These are phyloP conservation scores for Asterophora lycoperdoides DNA, from an alignment of 768 basidiomycete species.

Conservation along the genomic window DNA sequence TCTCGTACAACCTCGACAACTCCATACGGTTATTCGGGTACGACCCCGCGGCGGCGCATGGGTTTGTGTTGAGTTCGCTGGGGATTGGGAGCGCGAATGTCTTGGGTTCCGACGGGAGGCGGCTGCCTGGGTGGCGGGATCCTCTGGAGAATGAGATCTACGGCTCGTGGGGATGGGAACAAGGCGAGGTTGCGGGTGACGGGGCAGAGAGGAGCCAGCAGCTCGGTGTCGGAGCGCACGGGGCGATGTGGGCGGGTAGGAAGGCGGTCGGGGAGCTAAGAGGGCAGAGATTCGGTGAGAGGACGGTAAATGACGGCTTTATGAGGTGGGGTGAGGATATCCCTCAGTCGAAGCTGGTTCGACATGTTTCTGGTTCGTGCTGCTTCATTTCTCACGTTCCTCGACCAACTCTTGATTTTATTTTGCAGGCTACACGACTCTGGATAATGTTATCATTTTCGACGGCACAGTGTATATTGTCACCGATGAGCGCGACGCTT, in stretches of 20 bases:
- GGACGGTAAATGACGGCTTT: slow-evolving; percentile 50
- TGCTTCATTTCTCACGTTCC: slow-evolving; percentile 3
- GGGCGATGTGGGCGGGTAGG: slow-evolving; percentile 40
- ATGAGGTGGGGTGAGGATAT: slow-evolving; percentile 51
- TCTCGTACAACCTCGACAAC: slow-evolving; percentile 72
- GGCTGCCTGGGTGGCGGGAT: slow-evolving; percentile 51
- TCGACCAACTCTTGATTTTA: too few relatives aligned
- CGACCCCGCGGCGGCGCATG: slow-evolving; percentile 36
- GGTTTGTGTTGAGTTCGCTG: slow-evolving; percentile 33
- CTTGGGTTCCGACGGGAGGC: slow-evolving; percentile 44
- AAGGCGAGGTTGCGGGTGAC: slow-evolving; percentile 54
- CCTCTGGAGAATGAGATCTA: slow-evolving; percentile 57
- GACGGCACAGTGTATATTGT: slow-evolving; percentile 74
- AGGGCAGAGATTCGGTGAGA: slow-evolving; percentile 27
- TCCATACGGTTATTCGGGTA: slow-evolving; percentile 52
- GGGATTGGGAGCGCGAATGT: slow-evolving; percentile 35
- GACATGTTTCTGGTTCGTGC: slow-evolving; percentile 60
- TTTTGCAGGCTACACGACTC: slow-evolving; percentile 70
- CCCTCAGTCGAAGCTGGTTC: slow-evolving; percentile 52
- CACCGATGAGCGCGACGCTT: slow-evolving; percentile 54
- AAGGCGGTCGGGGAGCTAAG: slow-evolving; percentile 24
- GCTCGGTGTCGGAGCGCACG: slow-evolving; percentile 37
- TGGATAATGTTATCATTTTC: slow-evolving; percentile 77
- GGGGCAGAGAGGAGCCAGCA: slow-evolving; percentile 44
- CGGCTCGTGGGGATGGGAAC: slow-evolving; percentile 68